Evolutionary conservation across 2,329 filamentous ascomycete species (phyloP).

Genomic region (Alternaria angustiovoidea): DNA sequence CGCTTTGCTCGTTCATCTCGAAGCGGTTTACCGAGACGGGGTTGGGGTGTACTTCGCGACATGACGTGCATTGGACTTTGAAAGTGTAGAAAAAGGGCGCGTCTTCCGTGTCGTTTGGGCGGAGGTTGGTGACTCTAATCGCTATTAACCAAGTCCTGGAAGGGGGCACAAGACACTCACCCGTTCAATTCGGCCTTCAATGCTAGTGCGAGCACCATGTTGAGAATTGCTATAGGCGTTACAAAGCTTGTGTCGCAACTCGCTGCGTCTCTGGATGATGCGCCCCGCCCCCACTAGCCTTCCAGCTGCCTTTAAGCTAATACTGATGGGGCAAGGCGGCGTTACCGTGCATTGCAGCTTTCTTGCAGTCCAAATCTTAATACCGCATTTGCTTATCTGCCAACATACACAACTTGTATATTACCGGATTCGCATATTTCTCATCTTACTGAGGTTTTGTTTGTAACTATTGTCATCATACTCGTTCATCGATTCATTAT

Average conservation of each 20-base stretch:
- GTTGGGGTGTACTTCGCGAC: constrained; percentile 88
- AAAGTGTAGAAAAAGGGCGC: constrained; percentile 96
- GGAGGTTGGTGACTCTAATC: constrained; percentile 86
- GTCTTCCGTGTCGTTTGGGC: constrained; percentile 81
- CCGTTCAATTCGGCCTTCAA: constrained; percentile 50
- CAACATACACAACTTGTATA: not conserved
- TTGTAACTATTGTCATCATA: not conserved
- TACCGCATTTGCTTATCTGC: not conserved
- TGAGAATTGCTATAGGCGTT: constrained; percentile 5
- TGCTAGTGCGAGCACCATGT: constrained; percentile 50
- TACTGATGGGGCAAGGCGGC: not conserved
- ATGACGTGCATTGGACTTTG: constrained; percentile 98
- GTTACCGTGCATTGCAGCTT: constrained; percentile 11
- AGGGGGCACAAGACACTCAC: constrained; percentile 17
- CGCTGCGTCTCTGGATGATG: constrained; percentile 7
- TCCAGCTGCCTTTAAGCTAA: constrained; percentile 9
- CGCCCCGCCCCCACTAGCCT: constrained; percentile 23
- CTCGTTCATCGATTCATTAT: not conserved
- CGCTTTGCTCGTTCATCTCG: constrained; percentile 89
- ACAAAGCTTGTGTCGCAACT: constrained; percentile 2
- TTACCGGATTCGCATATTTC: not conserved
- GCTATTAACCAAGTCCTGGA: not conserved
- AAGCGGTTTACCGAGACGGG: constrained; percentile 87
- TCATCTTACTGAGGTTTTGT: not conserved
- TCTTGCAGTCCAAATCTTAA: constrained; percentile 10